Base-by-base conservation (phyloP, 2,329 filamentous ascomycete genomes). In the Stagonosporopsis rhizophila region DNA sequence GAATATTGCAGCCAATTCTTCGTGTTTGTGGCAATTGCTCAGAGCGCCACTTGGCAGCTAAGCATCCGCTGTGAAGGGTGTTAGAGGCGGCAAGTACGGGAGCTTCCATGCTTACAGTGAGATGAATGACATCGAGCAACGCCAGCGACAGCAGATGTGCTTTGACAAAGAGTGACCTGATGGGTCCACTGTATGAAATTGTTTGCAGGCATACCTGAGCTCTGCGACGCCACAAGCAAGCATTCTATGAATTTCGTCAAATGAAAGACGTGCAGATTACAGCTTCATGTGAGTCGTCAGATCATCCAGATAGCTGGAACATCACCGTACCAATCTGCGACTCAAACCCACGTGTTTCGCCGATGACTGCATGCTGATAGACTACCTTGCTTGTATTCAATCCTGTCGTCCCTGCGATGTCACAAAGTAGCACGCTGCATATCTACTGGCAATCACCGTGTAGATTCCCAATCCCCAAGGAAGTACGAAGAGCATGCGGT, bases 1-100 rank as follows among this genome's bases (percentile, higher is more conserved):
- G 4, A 15, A 15, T 3, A 6, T 25, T 25, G 11, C 14, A 25
- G 12, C 12, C 30, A 44, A 14, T 6, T 37, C 9, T 28, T 22
- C 6, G 28, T 28, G 6, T 11, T 14, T 14, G 19, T 17, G 30
- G 12, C 9, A 23, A 6, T 17, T 23, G 38, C 37, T 20, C 40
- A 35, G 32, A 23, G 55, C 61, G 59, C 57, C 65, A 56, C 56
- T 44, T 46, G 17, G 56, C 59, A 59, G 52, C 56, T 53, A 59
- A 61, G 58, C 52, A 57, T 55, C 46, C 42, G 59, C 56, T 53
- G 58, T 68, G 59, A 64, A 59, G 40, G 45, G 14, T 30, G 7
- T 50, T 65, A 64, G 65, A 59, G 58, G 58, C 53, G 50, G 62
- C 59, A 56, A 41, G 38, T 48, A 60, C 58, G 66, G 65, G 58